Evolutionary conservation across 345 rosid genomes (phyloP).

Genomic region (Abelmoschus esculentus): DNA sequence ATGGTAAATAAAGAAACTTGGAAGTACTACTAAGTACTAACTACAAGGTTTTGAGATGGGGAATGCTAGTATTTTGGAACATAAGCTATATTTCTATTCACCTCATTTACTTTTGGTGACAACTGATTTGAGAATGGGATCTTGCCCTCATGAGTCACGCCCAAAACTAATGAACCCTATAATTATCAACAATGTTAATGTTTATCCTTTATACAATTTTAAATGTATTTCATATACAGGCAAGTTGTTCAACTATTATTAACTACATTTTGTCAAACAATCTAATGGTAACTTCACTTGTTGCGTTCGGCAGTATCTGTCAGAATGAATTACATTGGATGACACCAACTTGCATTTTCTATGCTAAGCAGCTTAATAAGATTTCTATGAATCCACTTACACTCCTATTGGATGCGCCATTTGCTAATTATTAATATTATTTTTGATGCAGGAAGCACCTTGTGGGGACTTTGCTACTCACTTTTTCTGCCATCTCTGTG

Average conservation of each 20-base stretch:
- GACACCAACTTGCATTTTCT: background rate
- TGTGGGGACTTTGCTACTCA: slow-evolving; percentile 78
- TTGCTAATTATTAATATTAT: background rate
- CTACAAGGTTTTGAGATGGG: background rate
- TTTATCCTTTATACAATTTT: background rate
- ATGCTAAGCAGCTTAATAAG: background rate
- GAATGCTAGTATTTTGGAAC: background rate
- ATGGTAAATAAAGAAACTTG: background rate
- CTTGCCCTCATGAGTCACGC: background rate
- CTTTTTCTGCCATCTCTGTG: slow-evolving; percentile 86
- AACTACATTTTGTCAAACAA: background rate
- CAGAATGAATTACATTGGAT: background rate
- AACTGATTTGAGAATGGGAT: background rate
- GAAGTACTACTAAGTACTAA: background rate
- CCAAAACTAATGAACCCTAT: background rate
- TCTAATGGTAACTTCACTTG: background rate
- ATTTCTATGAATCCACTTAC: background rate
- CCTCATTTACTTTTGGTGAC: background rate
- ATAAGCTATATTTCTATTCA: background rate
- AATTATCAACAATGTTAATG: background rate
- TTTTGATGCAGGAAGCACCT: slow-evolving; percentile 65
- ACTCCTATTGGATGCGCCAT: background rate
- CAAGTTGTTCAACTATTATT: background rate
- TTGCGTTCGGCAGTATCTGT: background rate
- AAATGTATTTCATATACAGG: background rate